Conservation (phyloP, 2,329 filamentous ascomycete genomes). For the Hortaea werneckii region DNA sequence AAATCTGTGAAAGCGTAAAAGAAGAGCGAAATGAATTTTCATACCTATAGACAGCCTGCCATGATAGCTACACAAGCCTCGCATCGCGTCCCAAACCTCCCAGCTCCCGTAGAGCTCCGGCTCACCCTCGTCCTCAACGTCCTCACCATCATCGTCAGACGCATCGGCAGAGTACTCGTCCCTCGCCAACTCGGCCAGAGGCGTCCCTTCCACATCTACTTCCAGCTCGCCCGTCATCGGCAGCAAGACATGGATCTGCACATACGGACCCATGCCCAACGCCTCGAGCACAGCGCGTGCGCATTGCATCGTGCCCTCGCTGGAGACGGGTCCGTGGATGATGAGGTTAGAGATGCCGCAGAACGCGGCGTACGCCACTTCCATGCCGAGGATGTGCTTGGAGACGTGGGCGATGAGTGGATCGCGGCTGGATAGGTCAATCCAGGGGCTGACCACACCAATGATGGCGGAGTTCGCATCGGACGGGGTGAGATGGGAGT, state of each 20-base stretch:
- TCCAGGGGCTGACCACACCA: slow-evolving; percentile 80
- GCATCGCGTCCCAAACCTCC: slow-evolving; percentile 89
- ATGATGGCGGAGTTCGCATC: slow-evolving; percentile 63
- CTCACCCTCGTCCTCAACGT: slow-evolving; percentile 12
- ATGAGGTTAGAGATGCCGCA: slow-evolving; percentile 80
- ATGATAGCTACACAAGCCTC: slow-evolving; percentile 77
- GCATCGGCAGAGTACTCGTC: slow-evolving; percentile 21
- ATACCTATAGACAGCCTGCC: slow-evolving; percentile 71
- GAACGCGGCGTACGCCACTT: slow-evolving; percentile 91
- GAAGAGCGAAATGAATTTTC: not conserved
- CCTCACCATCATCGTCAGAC: slow-evolving; percentile 5
- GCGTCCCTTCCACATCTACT: slow-evolving; percentile 44
- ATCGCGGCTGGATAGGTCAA: slow-evolving; percentile 75
- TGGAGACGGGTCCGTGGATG: slow-evolving; percentile 56
- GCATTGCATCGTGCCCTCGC: slow-evolving; percentile 57
- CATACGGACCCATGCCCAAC: slow-evolving; percentile 60
- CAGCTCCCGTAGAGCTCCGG: slow-evolving; percentile 63
- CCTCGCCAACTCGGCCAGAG: slow-evolving; percentile 41
- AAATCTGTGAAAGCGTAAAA: not conserved
- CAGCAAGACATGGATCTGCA: slow-evolving; percentile 71
- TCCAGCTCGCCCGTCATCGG: slow-evolving; percentile 65
- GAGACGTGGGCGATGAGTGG: slow-evolving; percentile 78
- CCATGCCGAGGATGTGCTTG: slow-evolving; percentile 78
- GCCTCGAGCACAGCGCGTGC: slow-evolving; percentile 75
- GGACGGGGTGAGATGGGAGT: slow-evolving; percentile 63